Conservation (phyloP, 73 alveolate species). For the Tetrahymena thermophila region DNA sequence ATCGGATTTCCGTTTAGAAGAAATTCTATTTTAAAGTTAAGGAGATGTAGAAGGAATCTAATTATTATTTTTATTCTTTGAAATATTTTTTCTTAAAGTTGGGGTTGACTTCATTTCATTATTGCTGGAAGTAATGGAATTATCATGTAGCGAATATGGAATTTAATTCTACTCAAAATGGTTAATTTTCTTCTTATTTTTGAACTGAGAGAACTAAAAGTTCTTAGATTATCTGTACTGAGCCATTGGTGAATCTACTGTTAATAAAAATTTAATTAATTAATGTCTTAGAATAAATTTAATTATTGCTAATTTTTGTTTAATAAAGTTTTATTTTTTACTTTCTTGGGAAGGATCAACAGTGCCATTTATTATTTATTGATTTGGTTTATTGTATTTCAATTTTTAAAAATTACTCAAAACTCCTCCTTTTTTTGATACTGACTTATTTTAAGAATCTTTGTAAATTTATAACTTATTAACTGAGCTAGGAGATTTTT, state of each 20-base stretch:
- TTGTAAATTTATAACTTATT: too few species aligned
- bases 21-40: neutral
- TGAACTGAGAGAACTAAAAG: neutral
- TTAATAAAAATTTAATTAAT: neutral
- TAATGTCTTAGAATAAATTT: too few species aligned
- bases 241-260: neutral
- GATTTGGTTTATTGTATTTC: neutral
- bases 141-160: neutral
- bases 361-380: neutral
- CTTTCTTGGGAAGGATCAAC: neutral
- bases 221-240: neutral
- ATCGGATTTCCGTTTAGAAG: neutral
- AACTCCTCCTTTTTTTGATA: neutral
- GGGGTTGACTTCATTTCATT: neutral
- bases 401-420: neutral
- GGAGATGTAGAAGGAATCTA: neutral
- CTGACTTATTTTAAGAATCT: neutral
- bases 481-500: neutral
- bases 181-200: neutral
- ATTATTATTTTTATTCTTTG: neutral
- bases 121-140: neutral
- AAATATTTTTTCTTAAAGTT: neutral
- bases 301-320: neutral
- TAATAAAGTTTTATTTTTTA: neutral
- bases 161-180: neutral